Evolutionary conservation across 306 rosid species (phyloP), one percentile per base, ranked within the genome.

Genomic region (Inga oerstediana): DNA sequence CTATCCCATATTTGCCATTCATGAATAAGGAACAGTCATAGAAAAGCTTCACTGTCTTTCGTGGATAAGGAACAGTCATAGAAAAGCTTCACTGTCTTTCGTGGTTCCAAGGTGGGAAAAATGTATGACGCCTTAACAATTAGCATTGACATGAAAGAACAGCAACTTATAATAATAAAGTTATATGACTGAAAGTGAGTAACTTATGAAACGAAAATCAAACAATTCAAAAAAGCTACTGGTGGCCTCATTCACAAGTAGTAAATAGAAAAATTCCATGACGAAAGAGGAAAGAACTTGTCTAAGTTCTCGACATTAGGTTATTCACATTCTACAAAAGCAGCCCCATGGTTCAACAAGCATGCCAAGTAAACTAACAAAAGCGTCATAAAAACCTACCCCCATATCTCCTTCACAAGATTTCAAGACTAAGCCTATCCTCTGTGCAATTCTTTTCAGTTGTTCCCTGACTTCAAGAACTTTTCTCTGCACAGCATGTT

Each of bases 381-480:
- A 61, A 66, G 51, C 30, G 34, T 49, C 46, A 44, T 52, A 46
- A 78, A 81, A 58, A 76, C 69, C 76, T 79, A 92, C 99, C 92
- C 80, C 90, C 59, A 88, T 88, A 83, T 95, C 94, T 84, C 91
- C 84, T 73, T 89, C 96, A 80, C 94, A 90, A 59, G 96, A 93
- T 88, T 91, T 93, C 65, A 93, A 84, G 85, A 74, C 85, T 61
- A 95, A 72, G 87, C 98, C 98, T 79, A 95, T 81, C 88, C 97
- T 93, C 84, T 92, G 93, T 34, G 94, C 95, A 79, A 88, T 90
- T 90, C 92, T 88, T 88, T 86, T 90, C 83, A 95, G 97, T 83
- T 95, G 99, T 78, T 87, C 98, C 88, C 99, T 91, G 81, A 93
- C 86, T 89, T 95, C 99, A 78, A 92, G 74, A 58, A 93, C 97